Conservation (phyloP, 345 rosid species). For the Trapa incisa region DNA sequence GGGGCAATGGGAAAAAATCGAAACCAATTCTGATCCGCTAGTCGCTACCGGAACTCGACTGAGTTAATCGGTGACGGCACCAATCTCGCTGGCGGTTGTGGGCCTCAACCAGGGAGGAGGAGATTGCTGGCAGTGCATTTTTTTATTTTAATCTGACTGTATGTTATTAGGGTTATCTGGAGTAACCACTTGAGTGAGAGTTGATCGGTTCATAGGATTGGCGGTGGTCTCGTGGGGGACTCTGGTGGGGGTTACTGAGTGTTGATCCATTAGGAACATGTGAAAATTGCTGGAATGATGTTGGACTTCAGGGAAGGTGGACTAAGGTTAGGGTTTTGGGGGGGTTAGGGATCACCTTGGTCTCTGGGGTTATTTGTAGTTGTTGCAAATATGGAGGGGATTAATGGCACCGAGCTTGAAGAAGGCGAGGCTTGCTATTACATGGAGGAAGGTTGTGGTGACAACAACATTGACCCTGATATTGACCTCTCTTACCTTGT, state of each 20-base stretch:
- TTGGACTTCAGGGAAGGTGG: constrained; percentile 52
- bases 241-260: constrained; percentile 5
- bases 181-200: constrained; percentile 2
- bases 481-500: constrained; percentile 65
- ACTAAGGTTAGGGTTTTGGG: constrained; percentile 17
- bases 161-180: not conserved
- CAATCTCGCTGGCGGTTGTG: constrained; percentile 7
- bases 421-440: constrained; percentile 57
- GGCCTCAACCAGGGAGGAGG: not conserved
- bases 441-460: constrained; percentile 19
- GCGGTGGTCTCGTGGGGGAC: constrained; percentile 5
- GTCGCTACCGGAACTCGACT: not conserved
- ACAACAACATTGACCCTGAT: constrained; percentile 39
- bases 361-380: constrained; percentile 4
- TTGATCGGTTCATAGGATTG: constrained; percentile 1
- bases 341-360: constrained; percentile 3
- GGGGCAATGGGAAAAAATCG: not conserved
- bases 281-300: constrained; percentile 18
- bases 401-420: constrained; percentile 39
- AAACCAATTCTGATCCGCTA: constrained; percentile 4
- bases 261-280: not conserved
- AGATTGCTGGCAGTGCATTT: no score
- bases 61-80: constrained; percentile 1
- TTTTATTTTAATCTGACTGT: not conserved
- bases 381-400: constrained; percentile 30